Conservation (phyloP, 441 rosid species). For the Gossypium davidsonii region DNA sequence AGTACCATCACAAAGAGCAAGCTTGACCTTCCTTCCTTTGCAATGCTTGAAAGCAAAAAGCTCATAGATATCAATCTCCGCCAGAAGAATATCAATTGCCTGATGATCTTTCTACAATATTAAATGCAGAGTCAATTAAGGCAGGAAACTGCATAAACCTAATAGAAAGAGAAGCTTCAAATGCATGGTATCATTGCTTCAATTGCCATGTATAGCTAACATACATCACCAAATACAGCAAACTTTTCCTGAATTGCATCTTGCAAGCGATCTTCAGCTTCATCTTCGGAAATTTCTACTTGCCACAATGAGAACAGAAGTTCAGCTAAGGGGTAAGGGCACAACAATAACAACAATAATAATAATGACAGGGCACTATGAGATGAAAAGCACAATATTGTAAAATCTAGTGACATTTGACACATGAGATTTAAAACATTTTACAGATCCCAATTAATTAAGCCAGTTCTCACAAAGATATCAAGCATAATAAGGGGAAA, state of each 20-base stretch:
- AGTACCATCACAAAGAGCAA: conserved; percentile 94
- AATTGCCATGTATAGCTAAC: conserved; percentile 17
- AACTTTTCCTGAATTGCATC: conserved; percentile 96
- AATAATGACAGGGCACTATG: neutral
- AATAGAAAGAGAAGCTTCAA: neutral
- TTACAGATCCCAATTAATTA: neutral
- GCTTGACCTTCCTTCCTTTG: conserved; percentile 90
- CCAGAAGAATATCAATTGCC: conserved; percentile 95
- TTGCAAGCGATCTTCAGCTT: conserved; percentile 94
- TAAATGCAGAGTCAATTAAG: conserved; percentile 17
- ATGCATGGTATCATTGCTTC: neutral
- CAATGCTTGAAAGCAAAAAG: conserved; percentile 98
- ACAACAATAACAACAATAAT: neutral
- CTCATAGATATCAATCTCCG: conserved; percentile 98
- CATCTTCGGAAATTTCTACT: conserved; percentile 95
- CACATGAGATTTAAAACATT: neutral
- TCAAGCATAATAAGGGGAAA: neutral
- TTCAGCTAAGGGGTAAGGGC: neutral
- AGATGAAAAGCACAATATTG: conserved; percentile 4
- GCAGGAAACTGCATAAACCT: neutral
- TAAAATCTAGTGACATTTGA: neutral
- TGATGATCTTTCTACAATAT: conserved; percentile 86
- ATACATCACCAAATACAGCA: conserved; percentile 93
- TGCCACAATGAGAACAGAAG: conserved; percentile 23
- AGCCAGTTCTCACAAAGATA: neutral